These are phyloP conservation scores for Fusarium sulawesiense DNA, from an alignment of 2,329 filamentous ascomycete species.

Conservation along the genomic window DNA sequence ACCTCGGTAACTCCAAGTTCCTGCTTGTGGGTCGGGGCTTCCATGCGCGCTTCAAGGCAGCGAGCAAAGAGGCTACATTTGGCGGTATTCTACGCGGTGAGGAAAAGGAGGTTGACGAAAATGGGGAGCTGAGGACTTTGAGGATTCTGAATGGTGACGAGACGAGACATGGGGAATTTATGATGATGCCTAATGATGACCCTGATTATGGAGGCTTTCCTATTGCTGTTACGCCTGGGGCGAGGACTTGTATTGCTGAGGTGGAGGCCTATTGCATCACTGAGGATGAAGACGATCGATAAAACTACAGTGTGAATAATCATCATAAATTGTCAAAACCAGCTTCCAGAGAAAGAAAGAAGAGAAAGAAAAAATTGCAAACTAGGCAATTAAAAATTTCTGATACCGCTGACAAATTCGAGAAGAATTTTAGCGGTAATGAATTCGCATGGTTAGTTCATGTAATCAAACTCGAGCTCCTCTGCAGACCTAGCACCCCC, in stretches of 20 bases:
- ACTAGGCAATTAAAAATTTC: too few relatives aligned
- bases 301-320: too few relatives aligned
- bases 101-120: constrained; percentile 53
- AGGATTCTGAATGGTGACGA: constrained; percentile 55
- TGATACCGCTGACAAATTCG: too few relatives aligned
- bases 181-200: constrained; percentile 67
- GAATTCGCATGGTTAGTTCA: too few relatives aligned
- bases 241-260: constrained; percentile 60
- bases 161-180: constrained; percentile 56
- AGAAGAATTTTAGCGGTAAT: too few relatives aligned
- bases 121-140: constrained; percentile 49
- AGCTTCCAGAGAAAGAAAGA: too few relatives aligned
- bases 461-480: too few relatives aligned
- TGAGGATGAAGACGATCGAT: constrained; percentile 46
- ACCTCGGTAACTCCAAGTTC: constrained; percentile 51
- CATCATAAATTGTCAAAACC: too few relatives aligned
- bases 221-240: constrained; percentile 65
- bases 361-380: too few relatives aligned
- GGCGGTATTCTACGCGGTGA: constrained; percentile 52
- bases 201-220: constrained; percentile 68
- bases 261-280: constrained; percentile 53
- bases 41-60: constrained; percentile 51
- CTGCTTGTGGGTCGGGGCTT: constrained; percentile 54
- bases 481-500: too few relatives aligned
- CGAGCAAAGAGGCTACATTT: constrained; percentile 50